Evolutionary conservation across 805 yeast genomes (phyloP), one percentile per base, ranked within the genome.

Genomic region (Wickerhamiella slavikovae): DNA sequence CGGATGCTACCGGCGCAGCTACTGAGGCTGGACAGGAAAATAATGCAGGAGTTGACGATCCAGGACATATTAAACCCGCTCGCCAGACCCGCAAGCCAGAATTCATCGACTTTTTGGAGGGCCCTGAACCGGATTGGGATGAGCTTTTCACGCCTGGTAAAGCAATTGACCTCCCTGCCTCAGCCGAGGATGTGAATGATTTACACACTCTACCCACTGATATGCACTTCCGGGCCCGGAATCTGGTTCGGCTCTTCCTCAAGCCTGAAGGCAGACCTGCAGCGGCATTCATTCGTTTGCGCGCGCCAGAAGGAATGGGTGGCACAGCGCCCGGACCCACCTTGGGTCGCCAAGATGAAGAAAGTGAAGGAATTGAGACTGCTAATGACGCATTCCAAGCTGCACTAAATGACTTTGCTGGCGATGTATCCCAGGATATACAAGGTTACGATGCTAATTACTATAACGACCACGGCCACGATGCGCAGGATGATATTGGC

Each of bases 321-420:
- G 27, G 19, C 11, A 22, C 14, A 3, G 19, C 13, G 15, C 3
- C 24, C 2, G 11, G 20, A n/a, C 16, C 16, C 4, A 17, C 5
- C 8, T 17, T 6, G 18, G 29, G 18, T 7, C 24, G 19, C 15
- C 17, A 10, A 8, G 52, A 48, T 2, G 46, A 48, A 8, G 56
- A 57, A 17, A n/a, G n/a, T n/a, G n/a, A n/a, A n/a, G n/a, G n/a
- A n/a, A n/a, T n/a, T n/a, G n/a, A n/a, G n/a, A n/a, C n/a, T n/a
- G 58, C 56, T 39, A 82, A 77, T 43, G 78, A 72, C 36, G 60
- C 66, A 20, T 74, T 61, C 42, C 79, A 83, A 74, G 85, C 89
- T 57, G 41, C 74, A 71, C 47, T 32, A 27, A 29, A 25, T 9
- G 12, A 22, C 36, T 51, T 13, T 15, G 31, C 17, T 9, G 27